Evolutionary conservation across 2,329 filamentous ascomycete genomes (phyloP).

Genomic region (Thelonectria blattea): DNA sequence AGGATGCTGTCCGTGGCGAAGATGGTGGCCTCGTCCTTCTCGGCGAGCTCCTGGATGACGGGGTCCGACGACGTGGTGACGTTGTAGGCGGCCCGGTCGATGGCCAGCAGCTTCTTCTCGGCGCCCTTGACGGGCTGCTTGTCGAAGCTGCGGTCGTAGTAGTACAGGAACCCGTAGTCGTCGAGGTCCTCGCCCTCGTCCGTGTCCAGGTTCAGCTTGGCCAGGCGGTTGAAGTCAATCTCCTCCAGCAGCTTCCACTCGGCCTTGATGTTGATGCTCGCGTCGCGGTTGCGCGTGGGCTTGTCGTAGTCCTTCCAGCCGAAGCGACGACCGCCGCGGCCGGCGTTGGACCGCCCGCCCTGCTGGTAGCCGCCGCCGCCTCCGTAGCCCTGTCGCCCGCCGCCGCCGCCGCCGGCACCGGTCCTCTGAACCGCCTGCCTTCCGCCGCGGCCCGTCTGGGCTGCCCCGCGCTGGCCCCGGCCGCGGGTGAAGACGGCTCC

Average conservation of each 20-base stretch:
- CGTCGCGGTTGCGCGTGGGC: slow-evolving; percentile 93
- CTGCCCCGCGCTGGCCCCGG: slow-evolving; percentile 77
- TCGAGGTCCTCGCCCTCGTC: slow-evolving; percentile 96
- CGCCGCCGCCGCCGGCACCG: slow-evolving; percentile 71
- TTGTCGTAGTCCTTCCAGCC: slow-evolving; percentile 99
- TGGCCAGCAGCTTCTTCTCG: slow-evolving; percentile 83
- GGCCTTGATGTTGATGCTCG: slow-evolving; percentile 93
- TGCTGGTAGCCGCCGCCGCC: slow-evolving; percentile 69
- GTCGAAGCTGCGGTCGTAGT: slow-evolving; percentile 96
- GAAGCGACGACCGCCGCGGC: slow-evolving; percentile 82
- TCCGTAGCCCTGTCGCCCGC: slow-evolving; percentile 63
- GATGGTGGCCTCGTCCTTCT: slow-evolving; percentile 94
- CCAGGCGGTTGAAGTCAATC: slow-evolving; percentile 95
- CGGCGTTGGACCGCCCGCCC: slow-evolving; percentile 71
- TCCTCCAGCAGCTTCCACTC: slow-evolving; percentile 97
- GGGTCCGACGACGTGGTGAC: slow-evolving; percentile 96
- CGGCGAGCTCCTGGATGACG: slow-evolving; percentile 94
- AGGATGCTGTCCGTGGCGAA: slow-evolving; percentile 97
- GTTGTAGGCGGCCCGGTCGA: slow-evolving; percentile 97
- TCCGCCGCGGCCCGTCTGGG: slow-evolving; percentile 66
- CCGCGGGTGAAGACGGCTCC: slow-evolving; percentile 90
- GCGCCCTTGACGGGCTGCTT: slow-evolving; percentile 89
- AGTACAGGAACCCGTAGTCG: slow-evolving; percentile 95
- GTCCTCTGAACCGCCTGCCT: slow-evolving; percentile 73
- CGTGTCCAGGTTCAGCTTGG: slow-evolving; percentile 94